phyloP scores from a whole-genome alignment of 2,329 filamentous ascomycete genomes.

The Alternaria metachromatica region DNA sequence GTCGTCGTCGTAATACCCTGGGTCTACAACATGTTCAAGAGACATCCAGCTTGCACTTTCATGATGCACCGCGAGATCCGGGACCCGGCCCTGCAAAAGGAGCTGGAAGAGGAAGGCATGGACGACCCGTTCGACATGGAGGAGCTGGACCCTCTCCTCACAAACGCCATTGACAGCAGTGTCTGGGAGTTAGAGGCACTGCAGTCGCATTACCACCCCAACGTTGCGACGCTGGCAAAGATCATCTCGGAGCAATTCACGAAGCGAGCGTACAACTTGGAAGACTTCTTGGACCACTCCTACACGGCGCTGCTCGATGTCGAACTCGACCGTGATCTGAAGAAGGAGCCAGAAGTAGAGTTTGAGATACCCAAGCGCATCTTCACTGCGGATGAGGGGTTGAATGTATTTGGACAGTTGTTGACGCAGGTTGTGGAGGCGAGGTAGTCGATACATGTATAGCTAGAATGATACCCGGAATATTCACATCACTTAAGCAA shows the following conservation, averaged over 20 bases:
- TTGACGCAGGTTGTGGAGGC: slow-evolving; percentile 40
- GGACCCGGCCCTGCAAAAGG: slow-evolving; percentile 63
- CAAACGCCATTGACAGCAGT: slow-evolving; percentile 86
- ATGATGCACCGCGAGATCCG: slow-evolving; percentile 85
- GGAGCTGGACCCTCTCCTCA: slow-evolving; percentile 84
- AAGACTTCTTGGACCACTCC: slow-evolving; percentile 95
- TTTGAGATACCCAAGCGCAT: slow-evolving; percentile 92
- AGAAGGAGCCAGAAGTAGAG: slow-evolving; percentile 86
- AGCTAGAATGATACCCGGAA: slow-evolving; percentile 9
- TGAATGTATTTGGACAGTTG: slow-evolving; percentile 41
- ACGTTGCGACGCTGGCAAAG: slow-evolving; percentile 90
- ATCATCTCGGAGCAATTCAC: slow-evolving; percentile 98
- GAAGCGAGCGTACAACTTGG: slow-evolving; percentile 91
- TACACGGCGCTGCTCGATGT: slow-evolving; percentile 86
- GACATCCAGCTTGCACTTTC: slow-evolving; percentile 89
- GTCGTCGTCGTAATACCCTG: slow-evolving; percentile 90
- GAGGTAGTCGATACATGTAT: slow-evolving; percentile 17
- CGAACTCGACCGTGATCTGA: slow-evolving; percentile 82
- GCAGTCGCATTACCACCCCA: slow-evolving; percentile 94
- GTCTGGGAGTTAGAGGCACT: slow-evolving; percentile 94
- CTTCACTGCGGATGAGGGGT: slow-evolving; percentile 58
- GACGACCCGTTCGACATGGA: slow-evolving; percentile 78
- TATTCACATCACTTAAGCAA: not conserved
- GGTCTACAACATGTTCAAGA: slow-evolving; percentile 92
- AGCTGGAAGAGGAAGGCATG: slow-evolving; percentile 67